Percentiles rank a stretch among this genome's conserved stretches.
phyloP scores from a whole-genome alignment of 495 filamentous ascomycete genomes.

The Penicillium lividum region DNA sequence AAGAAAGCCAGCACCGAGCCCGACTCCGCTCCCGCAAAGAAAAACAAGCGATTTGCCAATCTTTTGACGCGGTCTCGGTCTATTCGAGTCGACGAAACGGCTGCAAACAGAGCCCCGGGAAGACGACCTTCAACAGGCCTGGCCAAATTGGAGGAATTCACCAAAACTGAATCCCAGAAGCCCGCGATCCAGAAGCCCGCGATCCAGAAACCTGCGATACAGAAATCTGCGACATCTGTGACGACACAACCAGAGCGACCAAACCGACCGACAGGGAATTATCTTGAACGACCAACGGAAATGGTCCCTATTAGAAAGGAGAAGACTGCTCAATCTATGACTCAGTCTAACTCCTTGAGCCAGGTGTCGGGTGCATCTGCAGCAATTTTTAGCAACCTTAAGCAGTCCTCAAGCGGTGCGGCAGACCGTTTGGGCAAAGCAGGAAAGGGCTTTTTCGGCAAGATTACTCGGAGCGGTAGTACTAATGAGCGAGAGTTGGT shows the following conservation, averaged over 20 bases:
- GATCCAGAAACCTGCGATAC: neutral
- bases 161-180: slow-evolving; percentile 23
- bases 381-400: slow-evolving; percentile 70
- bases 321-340: slow-evolving; percentile 49
- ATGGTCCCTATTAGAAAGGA: slow-evolving; percentile 42
- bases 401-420: slow-evolving; percentile 68
- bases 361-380: slow-evolving; percentile 63
- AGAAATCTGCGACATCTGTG: slow-evolving; percentile 32
- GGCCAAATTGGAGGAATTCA: slow-evolving; percentile 44
- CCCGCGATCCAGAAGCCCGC: neutral
- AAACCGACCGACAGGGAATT: slow-evolving; percentile 42
- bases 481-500: slow-evolving; percentile 66
- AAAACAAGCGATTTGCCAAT: slow-evolving; percentile 54
- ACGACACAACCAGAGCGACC: slow-evolving; percentile 62
- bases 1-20: slow-evolving; percentile 36
- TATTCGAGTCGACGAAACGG: slow-evolving; percentile 55
- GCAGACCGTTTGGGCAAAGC: slow-evolving; percentile 71
- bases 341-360: slow-evolving; percentile 59
- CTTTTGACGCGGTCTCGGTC: slow-evolving; percentile 70
- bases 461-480: slow-evolving; percentile 70
- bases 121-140: slow-evolving; percentile 48
- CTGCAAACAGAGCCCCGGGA: slow-evolving; percentile 33
- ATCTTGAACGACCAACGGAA: slow-evolving; percentile 59
- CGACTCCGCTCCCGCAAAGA: slow-evolving; percentile 36
- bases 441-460: slow-evolving; percentile 75